Evolutionary conservation across 2,329 filamentous ascomycete genomes (phyloP), one percentile per base, ranked within the genome.

Genomic region (Pseudodiploospora longispora): DNA sequence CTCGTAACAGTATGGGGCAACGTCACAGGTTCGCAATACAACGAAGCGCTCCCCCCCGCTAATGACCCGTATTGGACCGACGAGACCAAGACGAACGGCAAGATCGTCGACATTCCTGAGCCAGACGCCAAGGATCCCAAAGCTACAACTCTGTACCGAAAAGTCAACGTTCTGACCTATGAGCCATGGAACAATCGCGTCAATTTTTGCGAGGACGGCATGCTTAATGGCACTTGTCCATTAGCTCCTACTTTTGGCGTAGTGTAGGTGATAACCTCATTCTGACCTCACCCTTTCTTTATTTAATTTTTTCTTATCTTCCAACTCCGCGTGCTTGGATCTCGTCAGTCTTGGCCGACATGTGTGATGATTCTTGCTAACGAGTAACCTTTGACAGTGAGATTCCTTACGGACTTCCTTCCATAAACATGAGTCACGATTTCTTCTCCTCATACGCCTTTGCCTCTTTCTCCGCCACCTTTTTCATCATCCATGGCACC

Each of bases 1-100:
- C 80, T 78, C 50, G 70, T 96, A 44, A 93, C 82, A 2, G 76
- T 95, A 38, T 97, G 88, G 70, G 91, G 90, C 41, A 96, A 97
- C 64, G 88, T 97, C 30, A 86, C 83, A 6, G 93, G 93, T 38
- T 79, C 83, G 41, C 72, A 76, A 37, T 71, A 72, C 3, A 59
- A 66, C 9, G 67, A 70, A n/a, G 48, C 64, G 3, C 76, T 88
- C 42, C 88, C 87, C 31, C 56, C 76, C 1, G 64, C 74, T 12
- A 63, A 74, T 54, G 75, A 79, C 58, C 63, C 77, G 0, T 66
- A 71, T 38, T 87, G 88, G 86, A 61, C 53, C 3, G 70, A 93
- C 58, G 58, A 71, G 1, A 76, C 74, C 32, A 60, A 72, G 40
- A 80, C 75, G 43, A 68, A 72, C 49, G 87, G 89, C 59, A 96